phyloP scores from a whole-genome alignment of 75 land plant species.

The Selaginella tamariscina region DNA sequence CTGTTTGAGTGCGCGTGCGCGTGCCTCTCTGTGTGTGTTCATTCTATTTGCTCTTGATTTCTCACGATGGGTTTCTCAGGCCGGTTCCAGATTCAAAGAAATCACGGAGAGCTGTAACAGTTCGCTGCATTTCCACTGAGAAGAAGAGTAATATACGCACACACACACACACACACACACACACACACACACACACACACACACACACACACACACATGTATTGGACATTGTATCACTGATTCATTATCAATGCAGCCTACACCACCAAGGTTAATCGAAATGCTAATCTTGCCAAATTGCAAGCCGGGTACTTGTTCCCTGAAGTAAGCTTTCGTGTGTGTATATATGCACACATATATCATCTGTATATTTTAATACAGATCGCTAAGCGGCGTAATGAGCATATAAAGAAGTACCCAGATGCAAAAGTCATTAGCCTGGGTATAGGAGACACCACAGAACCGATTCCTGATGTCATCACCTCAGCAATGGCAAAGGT shows the following conservation, averaged over 20 bases:
- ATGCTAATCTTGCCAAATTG: conserved; percentile 52
- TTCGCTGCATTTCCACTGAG: background rate
- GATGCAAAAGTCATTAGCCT: conserved; percentile 62
- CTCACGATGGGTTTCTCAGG: too few species aligned
- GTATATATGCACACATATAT: too few species aligned
- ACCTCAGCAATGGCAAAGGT: conserved; percentile 65
- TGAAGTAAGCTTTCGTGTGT: conserved; percentile 32
- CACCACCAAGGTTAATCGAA: conserved; percentile 48
- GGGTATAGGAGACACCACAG: conserved; percentile 74
- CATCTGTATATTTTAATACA: conserved; percentile 20
- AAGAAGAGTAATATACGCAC: background rate
- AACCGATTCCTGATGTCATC: conserved; percentile 56
- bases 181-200: background rate
- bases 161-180: background rate
- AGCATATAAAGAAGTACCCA: conserved; percentile 42
- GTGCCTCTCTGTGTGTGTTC: too few species aligned
- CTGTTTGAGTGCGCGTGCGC: too few species aligned
- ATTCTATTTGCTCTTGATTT: too few species aligned
- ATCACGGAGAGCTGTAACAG: background rate
- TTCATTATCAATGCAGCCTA: conserved; percentile 26
- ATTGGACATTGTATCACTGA: background rate
- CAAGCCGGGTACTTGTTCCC: conserved; percentile 64
- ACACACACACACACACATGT: background rate
- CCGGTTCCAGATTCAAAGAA: too few species aligned
- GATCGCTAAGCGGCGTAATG: conserved; percentile 39